Evolutionary conservation across 371 early-diverging fungal species (phyloP).

Genomic region (Rhizopus stolonifer): DNA sequence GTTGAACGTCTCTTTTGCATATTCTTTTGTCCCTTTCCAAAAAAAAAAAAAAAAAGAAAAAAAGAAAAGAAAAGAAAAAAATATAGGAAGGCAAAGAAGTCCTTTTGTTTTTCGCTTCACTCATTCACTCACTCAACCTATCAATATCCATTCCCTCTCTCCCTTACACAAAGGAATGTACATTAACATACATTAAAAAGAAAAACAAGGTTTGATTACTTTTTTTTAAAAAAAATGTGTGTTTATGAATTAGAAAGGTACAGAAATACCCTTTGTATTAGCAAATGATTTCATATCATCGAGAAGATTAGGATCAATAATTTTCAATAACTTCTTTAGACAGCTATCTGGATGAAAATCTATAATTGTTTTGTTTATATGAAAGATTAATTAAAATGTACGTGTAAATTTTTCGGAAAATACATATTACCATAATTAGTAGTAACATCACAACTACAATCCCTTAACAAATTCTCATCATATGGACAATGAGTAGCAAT

Average conservation of each 20-base stretch:
- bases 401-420: not conserved
- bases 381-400: not conserved
- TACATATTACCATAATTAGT: constrained; percentile 25
- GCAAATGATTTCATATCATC: constrained; percentile 7
- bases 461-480: constrained; percentile 13
- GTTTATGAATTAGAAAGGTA: constrained; percentile 7
- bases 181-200: not conserved
- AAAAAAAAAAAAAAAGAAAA: constrained; percentile 7
- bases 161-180: not conserved
- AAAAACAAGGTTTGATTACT: not conserved
- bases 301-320: constrained; percentile 23
- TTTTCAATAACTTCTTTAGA: constrained; percentile 21
- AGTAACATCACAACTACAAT: constrained; percentile 37
- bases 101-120: not conserved
- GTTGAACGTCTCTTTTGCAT: constrained; percentile 13
- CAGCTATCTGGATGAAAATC: constrained; percentile 37
- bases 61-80: not conserved
- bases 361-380: constrained; percentile 6
- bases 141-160: not conserved
- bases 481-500: constrained; percentile 46
- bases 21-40: too few species aligned
- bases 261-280: constrained; percentile 1
- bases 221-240: constrained; percentile 13
- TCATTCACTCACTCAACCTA: not conserved
- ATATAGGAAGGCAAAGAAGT: not conserved